Evolutionary conservation across 305 asterid species (phyloP).

Genomic region (Plantago coronopus): DNA sequence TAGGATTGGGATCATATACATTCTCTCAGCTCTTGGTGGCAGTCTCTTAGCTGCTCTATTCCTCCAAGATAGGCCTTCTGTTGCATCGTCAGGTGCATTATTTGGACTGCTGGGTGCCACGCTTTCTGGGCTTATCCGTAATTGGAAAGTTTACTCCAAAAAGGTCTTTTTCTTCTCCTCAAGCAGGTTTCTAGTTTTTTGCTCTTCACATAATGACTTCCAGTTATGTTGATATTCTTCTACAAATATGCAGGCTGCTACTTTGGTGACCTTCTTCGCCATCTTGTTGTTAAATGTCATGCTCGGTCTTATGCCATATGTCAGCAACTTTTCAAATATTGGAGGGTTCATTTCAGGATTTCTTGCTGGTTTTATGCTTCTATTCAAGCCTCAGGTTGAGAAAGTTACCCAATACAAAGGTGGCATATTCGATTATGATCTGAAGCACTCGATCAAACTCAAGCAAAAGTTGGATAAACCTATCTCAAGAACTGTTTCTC

Average conservation of each 20-base stretch:
- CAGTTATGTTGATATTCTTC: constrained; percentile 10
- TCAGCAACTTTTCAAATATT: constrained; percentile 67
- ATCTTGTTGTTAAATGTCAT: constrained; percentile 44
- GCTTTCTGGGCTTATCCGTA: constrained; percentile 61
- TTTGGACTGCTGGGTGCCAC: constrained; percentile 80
- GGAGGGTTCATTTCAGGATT: constrained; percentile 80
- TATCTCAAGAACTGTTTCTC: constrained; percentile 45
- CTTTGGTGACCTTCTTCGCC: constrained; percentile 35
- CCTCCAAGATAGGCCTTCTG: constrained; percentile 70
- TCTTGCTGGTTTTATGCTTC: constrained; percentile 55
- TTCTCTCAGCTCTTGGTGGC: constrained; percentile 63
- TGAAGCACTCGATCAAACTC: constrained; percentile 34
- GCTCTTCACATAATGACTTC: constrained; percentile 14
- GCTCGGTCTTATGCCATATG: constrained; percentile 68
- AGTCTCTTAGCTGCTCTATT: constrained; percentile 62
- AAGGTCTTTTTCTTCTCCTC: constrained; percentile 40
- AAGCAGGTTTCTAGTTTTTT: not conserved
- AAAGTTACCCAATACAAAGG: constrained; percentile 42
- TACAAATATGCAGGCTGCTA: constrained; percentile 44
- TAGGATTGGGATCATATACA: constrained; percentile 60
- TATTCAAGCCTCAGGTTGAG: constrained; percentile 54
- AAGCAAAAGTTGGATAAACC: constrained; percentile 61
- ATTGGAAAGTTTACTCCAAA: constrained; percentile 63
- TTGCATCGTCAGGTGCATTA: constrained; percentile 73
- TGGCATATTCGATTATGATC: constrained; percentile 60